phyloP scores from a whole-genome alignment of 148 eudicot species.

The Nepenthes mirabilis region DNA sequence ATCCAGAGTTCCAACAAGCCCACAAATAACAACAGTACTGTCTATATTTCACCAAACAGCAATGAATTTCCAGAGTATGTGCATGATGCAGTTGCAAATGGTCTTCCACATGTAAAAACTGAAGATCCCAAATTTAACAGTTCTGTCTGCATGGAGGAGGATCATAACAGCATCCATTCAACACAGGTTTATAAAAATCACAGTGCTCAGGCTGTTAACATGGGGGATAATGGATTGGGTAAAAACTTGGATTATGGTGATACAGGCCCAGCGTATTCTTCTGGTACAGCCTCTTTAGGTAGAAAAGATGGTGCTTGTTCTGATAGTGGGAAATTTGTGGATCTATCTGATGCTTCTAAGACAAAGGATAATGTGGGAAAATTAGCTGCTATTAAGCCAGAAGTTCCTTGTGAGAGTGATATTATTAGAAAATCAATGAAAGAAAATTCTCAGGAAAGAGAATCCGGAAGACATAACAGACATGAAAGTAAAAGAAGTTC shows the following conservation, averaged over 20 bases:
- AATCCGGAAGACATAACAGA: constrained; percentile 31
- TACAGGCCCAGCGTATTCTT: constrained; percentile 11
- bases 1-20: constrained; percentile 24
- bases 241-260: constrained; percentile 13
- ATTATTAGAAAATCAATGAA: constrained; percentile 15
- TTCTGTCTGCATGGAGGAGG: constrained; percentile 14
- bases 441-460: constrained; percentile 33
- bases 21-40: constrained; percentile 5
- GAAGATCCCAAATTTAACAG: constrained; percentile 9
- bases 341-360: constrained; percentile 22
- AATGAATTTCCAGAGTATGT: constrained; percentile 15
- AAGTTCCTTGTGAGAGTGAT: constrained; percentile 17
- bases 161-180: constrained; percentile 15
- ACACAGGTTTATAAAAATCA: constrained; percentile 11
- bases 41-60: constrained; percentile 11
- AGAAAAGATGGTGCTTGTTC: constrained; percentile 16
- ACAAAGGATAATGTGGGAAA: constrained; percentile 19
- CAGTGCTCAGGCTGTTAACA: constrained; percentile 9
- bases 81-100: constrained; percentile 27
- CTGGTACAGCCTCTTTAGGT: constrained; percentile 5
- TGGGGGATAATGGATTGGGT: constrained; percentile 12
- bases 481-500: constrained; percentile 39
- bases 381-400: constrained; percentile 20
- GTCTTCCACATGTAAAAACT: constrained; percentile 21
- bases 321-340: constrained; percentile 12